Conservation (phyloP, 345 rosid genomes). For the Populus ilicifolia region DNA sequence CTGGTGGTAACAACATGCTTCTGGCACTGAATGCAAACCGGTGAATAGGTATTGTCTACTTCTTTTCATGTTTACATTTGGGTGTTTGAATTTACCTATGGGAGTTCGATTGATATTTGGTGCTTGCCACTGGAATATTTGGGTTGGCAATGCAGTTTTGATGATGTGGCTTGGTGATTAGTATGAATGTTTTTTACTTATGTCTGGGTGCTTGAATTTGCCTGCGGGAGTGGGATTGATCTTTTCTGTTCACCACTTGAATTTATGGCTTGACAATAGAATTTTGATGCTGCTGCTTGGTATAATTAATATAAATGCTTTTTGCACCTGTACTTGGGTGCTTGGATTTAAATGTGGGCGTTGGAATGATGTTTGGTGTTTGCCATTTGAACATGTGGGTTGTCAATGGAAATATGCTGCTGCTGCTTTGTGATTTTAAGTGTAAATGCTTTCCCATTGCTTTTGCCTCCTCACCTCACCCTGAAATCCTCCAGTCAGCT, state of each 20-base stretch:
- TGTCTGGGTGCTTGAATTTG: neutral
- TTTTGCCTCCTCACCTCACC: neutral
- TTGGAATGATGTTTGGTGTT: neutral
- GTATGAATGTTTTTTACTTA: neutral
- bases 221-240: neutral
- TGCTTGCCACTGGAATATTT: neutral
- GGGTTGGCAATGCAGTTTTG: neutral
- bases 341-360: no score
- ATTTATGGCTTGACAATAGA: neutral
- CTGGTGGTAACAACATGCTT: conserved; percentile 84
- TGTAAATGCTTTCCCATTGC: neutral
- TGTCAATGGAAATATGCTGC: neutral
- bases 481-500: neutral
- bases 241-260: neutral
- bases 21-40: conserved; percentile 57
- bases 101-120: neutral
- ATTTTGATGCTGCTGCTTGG: neutral
- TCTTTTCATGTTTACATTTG: neutral
- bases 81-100: neutral
- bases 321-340: neutral
- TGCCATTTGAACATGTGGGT: neutral
- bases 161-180: neutral
- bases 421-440: neutral
- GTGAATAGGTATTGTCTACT: conserved; percentile 21
- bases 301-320: neutral